These are phyloP conservation scores for Ophiorrhiza pumila DNA, from an alignment of 257 asterid species.

Conservation along the genomic window DNA sequence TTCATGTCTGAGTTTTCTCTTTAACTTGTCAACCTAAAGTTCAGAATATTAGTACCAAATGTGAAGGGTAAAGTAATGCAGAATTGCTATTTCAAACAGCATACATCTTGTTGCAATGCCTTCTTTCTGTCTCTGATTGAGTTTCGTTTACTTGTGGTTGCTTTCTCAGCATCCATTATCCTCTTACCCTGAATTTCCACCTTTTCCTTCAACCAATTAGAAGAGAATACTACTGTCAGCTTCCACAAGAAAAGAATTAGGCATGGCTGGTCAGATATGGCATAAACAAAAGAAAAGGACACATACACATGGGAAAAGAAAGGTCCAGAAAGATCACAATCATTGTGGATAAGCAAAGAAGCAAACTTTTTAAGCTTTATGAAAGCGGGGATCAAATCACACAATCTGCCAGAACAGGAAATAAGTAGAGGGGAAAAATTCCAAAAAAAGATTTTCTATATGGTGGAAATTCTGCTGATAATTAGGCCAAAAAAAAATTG, in stretches of 20 bases:
- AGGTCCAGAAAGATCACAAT: constrained; percentile 20
- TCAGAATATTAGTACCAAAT: constrained; percentile 3
- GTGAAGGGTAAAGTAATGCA: not conserved
- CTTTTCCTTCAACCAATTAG: constrained; percentile 46
- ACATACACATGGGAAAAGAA: constrained; percentile 17
- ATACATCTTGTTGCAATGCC: constrained; percentile 81
- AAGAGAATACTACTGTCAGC: constrained; percentile 34
- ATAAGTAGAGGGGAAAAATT: not conserved
- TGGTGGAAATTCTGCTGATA: not conserved
- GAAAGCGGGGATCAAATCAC: constrained; percentile 22
- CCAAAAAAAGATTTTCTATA: not conserved
- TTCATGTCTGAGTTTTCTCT: constrained; percentile 83
- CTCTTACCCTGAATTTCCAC: constrained; percentile 39
- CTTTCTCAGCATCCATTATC: constrained; percentile 48
- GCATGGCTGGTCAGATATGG: constrained; percentile 8
- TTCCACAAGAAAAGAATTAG: constrained; percentile 40
- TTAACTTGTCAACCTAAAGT: constrained; percentile 77
- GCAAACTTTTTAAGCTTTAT: constrained; percentile 20
- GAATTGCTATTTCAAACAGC: not conserved
- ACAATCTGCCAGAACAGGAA: constrained; percentile 19
- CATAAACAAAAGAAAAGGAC: constrained; percentile 24
- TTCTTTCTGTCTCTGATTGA: constrained; percentile 61
- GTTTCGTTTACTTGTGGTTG: constrained; percentile 38
- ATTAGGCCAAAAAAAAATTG: constrained; percentile 1
- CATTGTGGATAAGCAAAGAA: constrained; percentile 31